Base-by-base conservation (phyloP, 2,329 filamentous ascomycete genomes). In the Camillea tinctor region DNA sequence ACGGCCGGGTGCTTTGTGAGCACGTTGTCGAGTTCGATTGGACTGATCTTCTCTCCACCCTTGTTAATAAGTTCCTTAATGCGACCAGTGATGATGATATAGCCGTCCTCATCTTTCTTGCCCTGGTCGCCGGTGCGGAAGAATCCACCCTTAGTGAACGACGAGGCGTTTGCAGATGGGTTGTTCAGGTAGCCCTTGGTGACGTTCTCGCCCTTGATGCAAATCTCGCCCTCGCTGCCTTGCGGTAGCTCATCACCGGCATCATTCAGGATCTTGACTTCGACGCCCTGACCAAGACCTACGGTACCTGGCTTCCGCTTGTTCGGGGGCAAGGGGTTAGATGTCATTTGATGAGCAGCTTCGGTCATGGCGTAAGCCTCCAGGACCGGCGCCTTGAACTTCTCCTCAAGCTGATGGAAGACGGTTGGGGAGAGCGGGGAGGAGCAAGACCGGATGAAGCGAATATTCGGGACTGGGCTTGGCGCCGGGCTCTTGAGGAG, bases 61-160 rank as follows among this genome's bases (percentile, higher is more conserved):
- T 94, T 93, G 77, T 93, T 93, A 80, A 96, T 96, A 56, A 96
- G 81, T 77, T 96, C 92, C 81, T 96, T 96, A 78, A 96, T 96
- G 56, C 92, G 84, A n/a, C 92, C 92, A 0, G 92, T 96, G 75
- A 96, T 94, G 71, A 91, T 83, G 11, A 96, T 79, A 72, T 95
- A 96, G 61, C 91, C 91, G 67, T 95, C 90, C 60, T 85, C 78
- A 69, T 96, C 92, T 72, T 86, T 83, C 77, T 89, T 90, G 54
- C 92, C 92, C 75, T 96, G 91, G 72, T 96, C 92, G 5, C 92
- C 92, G 0, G 92, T 96, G 67, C 92, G 85, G 84, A 96, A 96
- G 79, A 91, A 96, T 9, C 91, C 89, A n/a, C 81, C 80, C 64
- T 84, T 80, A 24, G 89, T 90, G 75, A 92, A 95, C 0, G 90